Evolutionary conservation across 2,329 filamentous ascomycete genomes (phyloP), one percentile per base, ranked within the genome.

Genomic region (Setomelanomma holmii): DNA sequence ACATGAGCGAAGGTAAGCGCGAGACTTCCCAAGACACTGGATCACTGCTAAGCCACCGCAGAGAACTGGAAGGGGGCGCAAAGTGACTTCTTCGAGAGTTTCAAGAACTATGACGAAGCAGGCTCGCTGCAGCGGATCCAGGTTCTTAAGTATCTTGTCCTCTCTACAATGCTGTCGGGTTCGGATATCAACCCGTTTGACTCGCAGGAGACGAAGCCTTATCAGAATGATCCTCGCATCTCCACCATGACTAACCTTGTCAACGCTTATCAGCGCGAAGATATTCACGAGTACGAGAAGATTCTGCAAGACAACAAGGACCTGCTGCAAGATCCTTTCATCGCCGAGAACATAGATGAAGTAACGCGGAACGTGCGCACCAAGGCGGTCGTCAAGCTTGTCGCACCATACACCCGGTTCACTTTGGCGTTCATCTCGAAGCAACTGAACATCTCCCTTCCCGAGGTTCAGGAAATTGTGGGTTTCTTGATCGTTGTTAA

Each of bases 111-210:
- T 78, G 95, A 99, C 73, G 95, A 99, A 80, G 95, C 95, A 35
- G 95, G 95, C 40, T 97, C 93, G 21, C 84, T 97, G 67, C 93
- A 98, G 75, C 87, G 95, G 41, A 98, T 98, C 64, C 93, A 98
- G 75, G 95, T 98, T 14, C 85, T 99, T 64, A 98, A 97, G 78
- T 99, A 99, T 70, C 84, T 99, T 23, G 89, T 99, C 23, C 84
- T 99, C 53, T 93, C 93, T 21, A 98, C 93, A 36, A 98, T 99
- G 95, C 82, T 99, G 52, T 97, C 96, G 90, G 93, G 93, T 72
- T 97, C 93, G 35, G 87, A 96, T 75, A 99, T 99, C 84, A 98
- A 98, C 74, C 95, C 95, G 0, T 98, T 99, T 74, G 93, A 98
- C 76, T 97, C 93, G 7, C 95, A 98, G 75, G 95, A 99, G 79